phyloP scores from a whole-genome alignment of 768 basidiomycete genomes.

The Russula brevipes region DNA sequence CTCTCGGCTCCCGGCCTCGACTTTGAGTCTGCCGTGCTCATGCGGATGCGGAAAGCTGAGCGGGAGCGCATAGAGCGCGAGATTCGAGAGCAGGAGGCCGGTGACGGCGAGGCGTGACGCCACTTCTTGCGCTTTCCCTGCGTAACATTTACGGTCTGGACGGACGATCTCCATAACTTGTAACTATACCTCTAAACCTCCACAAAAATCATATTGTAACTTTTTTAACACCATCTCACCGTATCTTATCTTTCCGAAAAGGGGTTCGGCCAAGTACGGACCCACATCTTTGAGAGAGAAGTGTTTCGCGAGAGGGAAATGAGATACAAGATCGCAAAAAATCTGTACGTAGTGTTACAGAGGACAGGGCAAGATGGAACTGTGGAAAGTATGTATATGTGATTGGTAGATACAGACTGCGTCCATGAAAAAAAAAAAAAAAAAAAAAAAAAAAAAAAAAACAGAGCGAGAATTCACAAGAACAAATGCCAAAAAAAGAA shows the following conservation, averaged over 20 bases:
- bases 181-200: background rate
- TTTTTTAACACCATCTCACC: background rate
- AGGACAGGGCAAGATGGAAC: background rate
- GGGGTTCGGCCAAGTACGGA: background rate
- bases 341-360: slow-evolving; percentile 19
- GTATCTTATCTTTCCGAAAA: background rate
- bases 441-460: no score
- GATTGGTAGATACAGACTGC: slow-evolving; percentile 10
- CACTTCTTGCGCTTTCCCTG: background rate
- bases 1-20: slow-evolving; percentile 44
- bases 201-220: background rate
- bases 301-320: background rate
- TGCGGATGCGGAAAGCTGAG: slow-evolving; percentile 79
- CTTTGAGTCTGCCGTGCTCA: slow-evolving; percentile 73
- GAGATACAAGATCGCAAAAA: slow-evolving; percentile 13
- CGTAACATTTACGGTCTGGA: background rate
- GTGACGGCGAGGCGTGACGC: slow-evolving; percentile 35
- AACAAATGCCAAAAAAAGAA: background rate
- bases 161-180: background rate
- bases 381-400: slow-evolving; percentile 7
- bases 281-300: background rate
- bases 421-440: background rate
- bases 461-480: background rate
- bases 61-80: slow-evolving; percentile 70
- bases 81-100: slow-evolving; percentile 64